Base-by-base conservation (phyloP, 495 filamentous ascomycete species). In the Penicillium herquei region DNA sequence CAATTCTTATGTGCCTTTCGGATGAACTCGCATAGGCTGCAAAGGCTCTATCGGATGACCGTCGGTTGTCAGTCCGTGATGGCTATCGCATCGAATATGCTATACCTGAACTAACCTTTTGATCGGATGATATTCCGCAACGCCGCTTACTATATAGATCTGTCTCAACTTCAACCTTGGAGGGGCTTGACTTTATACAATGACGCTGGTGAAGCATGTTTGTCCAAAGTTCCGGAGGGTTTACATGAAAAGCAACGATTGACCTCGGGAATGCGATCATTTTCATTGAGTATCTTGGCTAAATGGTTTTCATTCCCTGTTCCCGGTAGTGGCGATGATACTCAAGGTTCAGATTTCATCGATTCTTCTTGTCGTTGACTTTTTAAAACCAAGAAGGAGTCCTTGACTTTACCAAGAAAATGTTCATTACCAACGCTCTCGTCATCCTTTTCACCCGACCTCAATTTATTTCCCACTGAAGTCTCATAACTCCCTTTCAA, bases 271-370 rank as follows among this genome's bases (percentile, higher is more conserved):
- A 45, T 39, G 7, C 39, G 51, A 54, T 58, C 51, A 45, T n/a
- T 16, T 14, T 18, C 3, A 32, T n/a, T 45, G 9, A 10, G 26
- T 34, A 12, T 17, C 8, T 32, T 57, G 54, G 51, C 50, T 64
- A 54, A 54, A 14, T 35, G 21, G 37, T 31, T 47, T 45, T 14
- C 49, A 26, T 37, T 48, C 46, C 49, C 55, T 31, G 45, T 32
- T 39, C 6, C 45, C 37, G 31, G n/a, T 16, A 40, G 48, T 39
- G 51, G 58, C 26, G 61, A 56, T 57, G 63, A 65, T 65, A 56
- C 55, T 55, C 56, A 63, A 53, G 56, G 40, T 39, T 18, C 2
- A 31, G n/a, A 7, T 47, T 44, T 17, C 17, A 35, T 48, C 14
- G 7, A 2, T 14, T 10, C 14, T 14, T 3, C 1, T 0, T 3